A percentile compares a stretch with the other conserved stretches of the same genome.
These are phyloP conservation scores for Cinnamomum micranthum DNA, from an alignment of 164 flowering plant species.

Conservation along the genomic window DNA sequence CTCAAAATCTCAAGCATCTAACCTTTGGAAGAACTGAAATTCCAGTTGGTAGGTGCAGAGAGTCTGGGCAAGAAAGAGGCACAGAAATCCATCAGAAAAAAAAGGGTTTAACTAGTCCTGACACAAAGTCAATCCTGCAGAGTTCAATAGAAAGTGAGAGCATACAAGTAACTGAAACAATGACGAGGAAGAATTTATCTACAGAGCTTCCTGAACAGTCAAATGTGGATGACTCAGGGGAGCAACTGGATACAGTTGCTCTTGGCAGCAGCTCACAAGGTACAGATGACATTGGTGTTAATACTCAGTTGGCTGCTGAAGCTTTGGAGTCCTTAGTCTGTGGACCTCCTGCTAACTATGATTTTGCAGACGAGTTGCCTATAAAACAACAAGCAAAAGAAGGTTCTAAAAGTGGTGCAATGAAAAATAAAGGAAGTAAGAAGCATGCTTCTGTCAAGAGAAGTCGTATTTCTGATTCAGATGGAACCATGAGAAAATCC, in stretches of 20 bases:
- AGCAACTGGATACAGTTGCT: conserved; percentile 18
- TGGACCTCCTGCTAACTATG: conserved; percentile 25
- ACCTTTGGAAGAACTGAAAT: conserved; percentile 13
- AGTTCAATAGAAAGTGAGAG: conserved; percentile 20
- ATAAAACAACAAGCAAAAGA: conserved; percentile 7
- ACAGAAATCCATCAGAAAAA: conserved; percentile 19
- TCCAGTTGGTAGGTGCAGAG: conserved; percentile 10
- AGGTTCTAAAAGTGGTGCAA: conserved; percentile 4
- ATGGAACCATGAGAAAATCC: conserved; percentile 20
- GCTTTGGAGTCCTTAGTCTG: conserved; percentile 72
- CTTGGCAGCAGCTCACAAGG: conserved; percentile 16
- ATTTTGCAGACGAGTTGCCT: conserved; percentile 10
- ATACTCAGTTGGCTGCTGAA: conserved; percentile 96
- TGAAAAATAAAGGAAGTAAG: conserved; percentile 5
- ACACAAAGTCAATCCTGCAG: conserved; percentile 30
- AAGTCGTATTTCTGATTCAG: conserved; percentile 13
- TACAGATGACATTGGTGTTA: conserved; percentile 47
- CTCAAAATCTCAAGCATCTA: conserved; percentile 20
- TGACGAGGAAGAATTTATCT: conserved; percentile 29
- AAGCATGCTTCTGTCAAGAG: conserved; percentile 15
- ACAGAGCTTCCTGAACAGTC: conserved; percentile 35
- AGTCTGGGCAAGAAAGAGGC: conserved; percentile 17
- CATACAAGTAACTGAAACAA: conserved; percentile 12
- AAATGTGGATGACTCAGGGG: conserved; percentile 17
- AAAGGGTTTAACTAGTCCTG: conserved; percentile 34